Evolutionary conservation across 2,329 filamentous ascomycete species (phyloP), one percentile per base, ranked within the genome.

Genomic region (Eutypa lata): DNA sequence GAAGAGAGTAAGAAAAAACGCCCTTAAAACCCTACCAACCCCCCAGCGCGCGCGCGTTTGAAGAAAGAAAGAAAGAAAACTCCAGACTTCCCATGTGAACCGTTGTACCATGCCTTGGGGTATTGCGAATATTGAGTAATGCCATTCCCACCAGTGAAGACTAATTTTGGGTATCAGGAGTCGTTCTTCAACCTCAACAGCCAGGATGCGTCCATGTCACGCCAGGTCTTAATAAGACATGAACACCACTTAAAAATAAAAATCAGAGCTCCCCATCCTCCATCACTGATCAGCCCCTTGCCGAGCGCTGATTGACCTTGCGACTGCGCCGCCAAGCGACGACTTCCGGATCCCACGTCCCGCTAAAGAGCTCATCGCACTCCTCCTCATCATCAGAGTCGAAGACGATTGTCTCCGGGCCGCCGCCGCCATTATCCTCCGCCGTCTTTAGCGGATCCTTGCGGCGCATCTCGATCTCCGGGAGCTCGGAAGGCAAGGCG

Each of bases 361-460:
- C 84, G 0, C 77, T 71, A 66, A 88, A 88, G 33, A 88, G 70
- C 43, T 87, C 84, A 51, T 87, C 84, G 49, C 84, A 86, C 63
- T 88, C 84, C 38, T 87, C 83, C 54, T 86, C 82, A 56, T 87
- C 81, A 8, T 81, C 80, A 21, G 81, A 85, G 70, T 87, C 81
- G 59, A 87, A 86, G 40, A 76, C 72, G 16, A 84, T 62, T 24
- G 7, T 55, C 55, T 3, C 43, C 55, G n/a, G n/a, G 21, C 38
- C 53, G 3, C 44, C 47, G 40, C 58, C 51, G 35, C n/a, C 13
- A 7, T 38, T 14, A 6, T 38, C 35, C 35, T 7, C 16, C 35
- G 35, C n/a, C 38, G 31, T 18, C 46, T 18, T 46, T 35, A 52
- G 51, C 19, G 54, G 6, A 18, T 55, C 51, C 56, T 56, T 47